Base-by-base conservation (phyloP, 2,329 filamentous ascomycete genomes). In the Fusarium robinianum region DNA sequence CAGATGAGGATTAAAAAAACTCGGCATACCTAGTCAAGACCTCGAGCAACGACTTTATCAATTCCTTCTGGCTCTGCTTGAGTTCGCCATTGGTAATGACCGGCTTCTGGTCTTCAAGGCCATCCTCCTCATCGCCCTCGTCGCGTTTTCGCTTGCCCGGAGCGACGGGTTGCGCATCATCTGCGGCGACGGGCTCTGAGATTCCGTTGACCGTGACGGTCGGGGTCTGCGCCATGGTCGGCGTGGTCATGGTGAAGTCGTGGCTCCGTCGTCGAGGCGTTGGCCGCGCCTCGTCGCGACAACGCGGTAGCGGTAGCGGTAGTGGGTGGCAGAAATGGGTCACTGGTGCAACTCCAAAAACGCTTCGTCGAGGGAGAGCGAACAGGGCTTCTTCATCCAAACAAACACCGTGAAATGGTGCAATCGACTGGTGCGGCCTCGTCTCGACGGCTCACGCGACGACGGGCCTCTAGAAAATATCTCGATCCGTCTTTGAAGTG, bases 121-220 rank as follows among this genome's bases (percentile, higher is more conserved):
- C 66, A 46, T 55, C 54, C 12, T 60, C 62, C 17, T 60, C 61
- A 15, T 65, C 62, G 43, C 51, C 58, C 5, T 72, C 72, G 58
- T 81, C 78, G 73, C 80, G 80, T 70, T 84, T 84, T 65, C 80
- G 73, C 70, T 84, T 84, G 45, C 69, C 69, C 17, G 72, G 65
- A 22, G 71, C 58, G 39, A 63, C 61, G 36, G 65, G 58, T 38
- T 63, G 64, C 30, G 57, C 59, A 46, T 62, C 54, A 24, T 66
- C 63, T 34, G 60, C 56, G 32, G 60, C 63, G 34, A 58, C 57
- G 16, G 69, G 68, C 49, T 66, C 69, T 40, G 67, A 58, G 41
- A 67, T 64, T 57, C 74, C 75, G 63, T 77, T 76, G 42, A 62
- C 58, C 50, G 67, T 64, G 36, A 63, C 61, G 36, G 64, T 61